Conservation (phyloP, 345 rosid species). For the Dipteronia sinensis region DNA sequence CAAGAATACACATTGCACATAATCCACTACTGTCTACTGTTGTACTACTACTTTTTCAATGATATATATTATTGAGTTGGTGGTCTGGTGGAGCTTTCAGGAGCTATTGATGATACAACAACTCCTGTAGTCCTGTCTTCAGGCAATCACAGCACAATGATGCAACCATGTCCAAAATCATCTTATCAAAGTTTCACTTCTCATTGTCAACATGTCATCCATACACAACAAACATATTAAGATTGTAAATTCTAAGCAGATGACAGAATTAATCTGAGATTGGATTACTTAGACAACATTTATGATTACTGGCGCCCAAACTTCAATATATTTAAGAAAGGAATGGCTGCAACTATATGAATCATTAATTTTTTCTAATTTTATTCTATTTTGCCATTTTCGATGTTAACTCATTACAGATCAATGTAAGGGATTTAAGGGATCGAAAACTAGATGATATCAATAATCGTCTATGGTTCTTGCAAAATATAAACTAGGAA, state of each 20-base stretch:
- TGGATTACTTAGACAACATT: too few species aligned
- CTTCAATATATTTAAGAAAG: too few species aligned
- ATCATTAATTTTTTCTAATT: too few species aligned
- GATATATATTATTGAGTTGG: constrained; percentile 12
- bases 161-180: background rate
- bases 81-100: background rate
- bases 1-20: background rate
- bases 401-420: too few species aligned
- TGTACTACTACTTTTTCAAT: background rate
- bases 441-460: background rate
- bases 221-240: too few species aligned
- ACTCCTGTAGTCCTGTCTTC: background rate
- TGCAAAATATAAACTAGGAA: background rate
- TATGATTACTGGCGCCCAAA: too few species aligned
- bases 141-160: background rate
- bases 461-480: background rate
- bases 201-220: background rate
- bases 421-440: too few species aligned
- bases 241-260: too few species aligned
- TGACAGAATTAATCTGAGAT: too few species aligned
- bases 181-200: background rate
- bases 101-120: background rate
- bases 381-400: too few species aligned
- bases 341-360: too few species aligned
- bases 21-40: background rate